phyloP scores from a whole-genome alignment of 2,329 filamentous ascomycete species.

The Orbilia ellipsospora region DNA sequence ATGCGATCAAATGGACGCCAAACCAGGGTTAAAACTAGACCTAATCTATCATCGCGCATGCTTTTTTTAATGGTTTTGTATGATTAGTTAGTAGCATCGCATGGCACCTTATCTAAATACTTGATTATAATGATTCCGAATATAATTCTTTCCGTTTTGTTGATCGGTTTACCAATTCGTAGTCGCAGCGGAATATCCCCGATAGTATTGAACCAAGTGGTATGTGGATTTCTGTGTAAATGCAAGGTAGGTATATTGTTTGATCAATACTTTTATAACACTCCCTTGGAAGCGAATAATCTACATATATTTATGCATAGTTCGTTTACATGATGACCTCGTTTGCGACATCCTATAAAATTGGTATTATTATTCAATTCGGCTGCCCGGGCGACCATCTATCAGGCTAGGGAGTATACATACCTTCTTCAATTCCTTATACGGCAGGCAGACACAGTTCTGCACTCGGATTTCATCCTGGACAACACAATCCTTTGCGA shows the following conservation, averaged over 20 bases:
- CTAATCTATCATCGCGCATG: no score
- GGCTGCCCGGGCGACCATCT: slow-evolving; percentile 63
- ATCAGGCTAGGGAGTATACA: slow-evolving; percentile 65
- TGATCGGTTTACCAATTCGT: no score
- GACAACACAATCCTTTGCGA: slow-evolving; percentile 95
- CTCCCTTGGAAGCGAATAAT: not conserved
- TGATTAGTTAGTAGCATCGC: not conserved
- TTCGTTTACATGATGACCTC: slow-evolving; percentile 86
- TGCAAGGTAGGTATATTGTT: not conserved
- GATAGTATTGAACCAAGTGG: no score
- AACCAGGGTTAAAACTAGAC: not conserved
- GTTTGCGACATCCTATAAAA: slow-evolving; percentile 78
- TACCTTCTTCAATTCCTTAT: slow-evolving; percentile 92
- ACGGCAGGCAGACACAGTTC: slow-evolving; percentile 97
- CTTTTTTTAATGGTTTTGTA: not conserved
- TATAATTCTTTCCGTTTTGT: no score
- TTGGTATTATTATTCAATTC: no score
- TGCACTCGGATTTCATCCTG: slow-evolving; percentile 95
- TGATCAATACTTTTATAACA: slow-evolving; percentile 17
- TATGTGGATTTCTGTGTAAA: not conserved
- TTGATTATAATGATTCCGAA: no score
- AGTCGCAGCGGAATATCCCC: no score
- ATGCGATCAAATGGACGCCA: slow-evolving; percentile 58
- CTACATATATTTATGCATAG: slow-evolving; percentile 6
- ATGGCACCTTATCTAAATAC: not conserved